Evolutionary conservation across 2,329 filamentous ascomycete species (phyloP), one percentile per base, ranked within the genome.

Genomic region (Stagonosporopsis cucurbitacearum): DNA sequence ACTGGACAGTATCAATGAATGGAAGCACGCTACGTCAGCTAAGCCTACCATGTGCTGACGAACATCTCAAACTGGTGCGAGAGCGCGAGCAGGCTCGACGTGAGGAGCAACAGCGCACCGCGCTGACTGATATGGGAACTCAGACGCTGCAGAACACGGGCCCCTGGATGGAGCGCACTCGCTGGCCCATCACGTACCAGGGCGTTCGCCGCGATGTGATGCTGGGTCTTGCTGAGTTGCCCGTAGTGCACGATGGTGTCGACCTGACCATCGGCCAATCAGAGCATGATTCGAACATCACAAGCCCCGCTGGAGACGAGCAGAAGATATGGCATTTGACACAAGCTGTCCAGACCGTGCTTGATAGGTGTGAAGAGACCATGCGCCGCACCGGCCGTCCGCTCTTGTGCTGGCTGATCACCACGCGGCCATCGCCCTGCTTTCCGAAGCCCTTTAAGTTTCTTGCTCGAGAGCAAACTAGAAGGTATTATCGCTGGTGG

Each of bases 311-410:
- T 37, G 25, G 22, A 30, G 36, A 53, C 17, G 17, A 53, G 25
- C 2, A 53, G 36, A 53, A 53, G 40, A 53, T 53, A 53, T 32
- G 17, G 50, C 42, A 53, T 53, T 40, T 53, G 19, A 46, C 28
- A 45, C 20, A 45, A 32, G 50, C 42, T 53, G 25, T 53, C 3
- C 9, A 53, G 32, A 22, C 13, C 23, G 41, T 37, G 36, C 42
- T 53, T 28, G 6, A 53, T 17, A n/a, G 23, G 22, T 53, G 44
- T 47, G 19, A 51, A 19, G 23, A 51, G 40, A 51, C 49, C 19
- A 51, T 33, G 30, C 30, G 30, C 30, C 30, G 30, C 30, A 33
- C 30, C 30, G 30, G 49, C 32, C 36, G 49, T 39, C 40, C 20
- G 23, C 28, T 51, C 33, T 39, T 51, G 40, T 51, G 32, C 32